Evolutionary conservation across 2,329 filamentous ascomycete species (phyloP).

Genomic region (Fusarium sp.): DNA sequence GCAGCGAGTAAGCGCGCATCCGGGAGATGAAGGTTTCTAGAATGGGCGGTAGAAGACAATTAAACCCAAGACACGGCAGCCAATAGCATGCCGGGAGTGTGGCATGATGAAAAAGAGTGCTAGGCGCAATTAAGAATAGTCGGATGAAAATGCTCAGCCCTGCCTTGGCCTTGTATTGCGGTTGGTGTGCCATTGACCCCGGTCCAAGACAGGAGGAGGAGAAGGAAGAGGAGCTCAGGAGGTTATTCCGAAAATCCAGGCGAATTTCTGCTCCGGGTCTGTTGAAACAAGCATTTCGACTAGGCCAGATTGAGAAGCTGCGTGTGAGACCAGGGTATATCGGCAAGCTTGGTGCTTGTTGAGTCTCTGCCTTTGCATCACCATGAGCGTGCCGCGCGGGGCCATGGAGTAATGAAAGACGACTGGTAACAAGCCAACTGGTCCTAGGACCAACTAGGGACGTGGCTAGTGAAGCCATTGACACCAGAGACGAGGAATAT

Average conservation of each 20-base stretch:
- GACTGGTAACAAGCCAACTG: neutral
- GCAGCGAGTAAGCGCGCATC: constrained; percentile 11
- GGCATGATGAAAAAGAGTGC: constrained; percentile 6
- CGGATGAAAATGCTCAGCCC: constrained; percentile 30
- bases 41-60: constrained; percentile 37
- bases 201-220: constrained; percentile 1
- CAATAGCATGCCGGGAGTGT: constrained; percentile 23
- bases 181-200: neutral
- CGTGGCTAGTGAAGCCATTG: neutral
- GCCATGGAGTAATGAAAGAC: neutral
- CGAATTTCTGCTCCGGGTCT: neutral
- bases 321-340: constrained; percentile 2
- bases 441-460: neutral
- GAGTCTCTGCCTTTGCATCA: neutral
- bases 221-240: neutral
- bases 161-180: constrained; percentile 24
- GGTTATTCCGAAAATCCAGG: neutral
- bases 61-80: constrained; percentile 4
- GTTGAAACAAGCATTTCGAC: constrained; percentile 15
- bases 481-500: constrained; percentile 6
- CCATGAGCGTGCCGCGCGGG: neutral
- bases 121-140: constrained; percentile 27
- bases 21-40: constrained; percentile 41
- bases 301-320: constrained; percentile 12
- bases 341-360: neutral